Evolutionary conservation across 2,329 filamentous ascomycete species (phyloP).

Genomic region (Pseudocercospora macadamiae): DNA sequence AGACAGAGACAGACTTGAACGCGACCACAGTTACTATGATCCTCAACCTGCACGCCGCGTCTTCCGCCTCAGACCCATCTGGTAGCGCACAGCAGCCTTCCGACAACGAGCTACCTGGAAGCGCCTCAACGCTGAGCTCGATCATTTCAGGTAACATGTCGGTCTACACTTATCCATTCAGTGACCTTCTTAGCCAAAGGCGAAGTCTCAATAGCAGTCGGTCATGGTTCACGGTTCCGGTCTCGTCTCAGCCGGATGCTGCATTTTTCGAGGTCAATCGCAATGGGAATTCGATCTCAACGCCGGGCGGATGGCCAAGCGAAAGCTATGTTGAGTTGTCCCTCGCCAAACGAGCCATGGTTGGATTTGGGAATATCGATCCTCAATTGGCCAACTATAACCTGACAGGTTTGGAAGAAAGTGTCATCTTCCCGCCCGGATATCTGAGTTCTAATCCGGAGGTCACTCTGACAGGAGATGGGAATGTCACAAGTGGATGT

Average conservation of each 20-base stretch:
- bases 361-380: slow-evolving; percentile 61
- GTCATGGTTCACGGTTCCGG: slow-evolving; percentile 57
- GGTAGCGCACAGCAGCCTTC: slow-evolving; percentile 46
- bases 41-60: slow-evolving; percentile 63
- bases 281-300: slow-evolving; percentile 44
- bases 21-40: slow-evolving; percentile 58
- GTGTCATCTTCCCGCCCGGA: slow-evolving; percentile 54
- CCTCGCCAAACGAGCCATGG: slow-evolving; percentile 56
- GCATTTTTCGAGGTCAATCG: slow-evolving; percentile 56
- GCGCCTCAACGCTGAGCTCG: slow-evolving; percentile 50
- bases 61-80: slow-evolving; percentile 46
- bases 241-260: slow-evolving; percentile 49
- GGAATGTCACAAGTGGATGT: slow-evolving; percentile 56
- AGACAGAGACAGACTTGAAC: slow-evolving; percentile 58
- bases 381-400: slow-evolving; percentile 61
- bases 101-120: slow-evolving; percentile 47
- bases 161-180: slow-evolving; percentile 58
- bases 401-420: slow-evolving; percentile 53
- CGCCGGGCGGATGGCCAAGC: slow-evolving; percentile 66
- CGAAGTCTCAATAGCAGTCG: slow-evolving; percentile 54
- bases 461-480: slow-evolving; percentile 42
- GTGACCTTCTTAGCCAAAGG: slow-evolving; percentile 54
- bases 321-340: slow-evolving; percentile 59
- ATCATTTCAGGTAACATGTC: slow-evolving; percentile 54
- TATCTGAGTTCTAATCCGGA: slow-evolving; percentile 47